phyloP scores from a whole-genome alignment of 208 protist genomes.

The Phytomonas sp. region DNA sequence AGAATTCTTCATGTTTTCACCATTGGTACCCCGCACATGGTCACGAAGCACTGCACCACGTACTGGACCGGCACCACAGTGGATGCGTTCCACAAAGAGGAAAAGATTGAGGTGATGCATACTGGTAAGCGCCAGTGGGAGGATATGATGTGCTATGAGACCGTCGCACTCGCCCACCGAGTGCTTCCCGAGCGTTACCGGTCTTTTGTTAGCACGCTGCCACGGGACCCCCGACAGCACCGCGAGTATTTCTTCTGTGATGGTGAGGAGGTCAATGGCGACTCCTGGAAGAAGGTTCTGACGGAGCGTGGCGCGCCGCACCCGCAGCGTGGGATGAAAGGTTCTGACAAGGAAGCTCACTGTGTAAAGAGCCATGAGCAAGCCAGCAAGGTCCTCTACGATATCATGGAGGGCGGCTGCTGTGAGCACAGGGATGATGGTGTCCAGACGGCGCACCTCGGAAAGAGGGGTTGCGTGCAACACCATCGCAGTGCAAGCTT shows the following conservation, averaged over 20 bases:
- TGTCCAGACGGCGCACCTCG: background rate
- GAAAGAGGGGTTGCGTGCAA: background rate
- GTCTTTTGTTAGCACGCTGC: constrained; percentile 31
- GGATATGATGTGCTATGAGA: constrained; percentile 63
- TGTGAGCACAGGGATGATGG: background rate
- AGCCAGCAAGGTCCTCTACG: background rate
- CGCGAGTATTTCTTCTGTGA: constrained; percentile 79
- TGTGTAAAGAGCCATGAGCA: background rate
- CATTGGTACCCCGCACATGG: constrained; percentile 69
- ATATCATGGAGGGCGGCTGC: background rate
- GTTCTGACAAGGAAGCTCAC: background rate
- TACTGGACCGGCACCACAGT: constrained; percentile 66
- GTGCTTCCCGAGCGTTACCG: constrained; percentile 72
- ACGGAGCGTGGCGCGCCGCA: constrained; percentile 11
- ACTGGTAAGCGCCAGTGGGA: constrained; percentile 79
- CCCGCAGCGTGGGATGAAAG: constrained; percentile 6
- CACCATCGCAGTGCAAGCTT: background rate
- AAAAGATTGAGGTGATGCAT: constrained; percentile 59
- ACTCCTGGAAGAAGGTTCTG: constrained; percentile 14
- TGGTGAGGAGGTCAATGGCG: constrained; percentile 45
- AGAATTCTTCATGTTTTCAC: constrained; percentile 75
- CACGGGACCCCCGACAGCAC: constrained; percentile 23
- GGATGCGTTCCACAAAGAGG: constrained; percentile 51
- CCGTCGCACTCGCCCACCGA: constrained; percentile 66
- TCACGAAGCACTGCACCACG: constrained; percentile 48